These are phyloP conservation scores for Kappamyces sp. DNA, from an alignment of 192 early-diverging fungal genomes.

Conservation along the genomic window DNA sequence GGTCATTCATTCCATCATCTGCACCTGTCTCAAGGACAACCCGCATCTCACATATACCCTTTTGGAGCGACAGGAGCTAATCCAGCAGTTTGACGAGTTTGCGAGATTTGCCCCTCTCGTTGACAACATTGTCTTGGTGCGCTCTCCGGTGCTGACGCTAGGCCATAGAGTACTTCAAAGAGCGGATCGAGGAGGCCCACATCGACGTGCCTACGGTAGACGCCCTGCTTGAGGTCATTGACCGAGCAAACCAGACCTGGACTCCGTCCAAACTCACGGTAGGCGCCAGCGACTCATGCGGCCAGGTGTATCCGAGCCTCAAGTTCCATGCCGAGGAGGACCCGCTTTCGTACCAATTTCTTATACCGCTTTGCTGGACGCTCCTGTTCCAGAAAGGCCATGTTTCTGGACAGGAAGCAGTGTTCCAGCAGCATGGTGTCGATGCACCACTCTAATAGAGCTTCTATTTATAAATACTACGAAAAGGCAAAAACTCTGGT, in stretches of 20 bases:
- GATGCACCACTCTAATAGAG: neutral
- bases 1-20: constrained; percentile 63
- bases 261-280: constrained; percentile 46
- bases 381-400: constrained; percentile 7
- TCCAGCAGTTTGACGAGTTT: constrained; percentile 48
- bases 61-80: constrained; percentile 60
- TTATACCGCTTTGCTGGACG: constrained; percentile 67
- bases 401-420: constrained; percentile 10
- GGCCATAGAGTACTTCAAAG: constrained; percentile 60
- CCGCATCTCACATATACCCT: constrained; percentile 65
- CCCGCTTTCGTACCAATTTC: constrained; percentile 50
- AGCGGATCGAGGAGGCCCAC: constrained; percentile 56
- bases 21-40: constrained; percentile 57
- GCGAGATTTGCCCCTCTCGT: constrained; percentile 51
- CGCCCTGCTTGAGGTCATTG: constrained; percentile 61
- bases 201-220: constrained; percentile 57
- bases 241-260: constrained; percentile 60
- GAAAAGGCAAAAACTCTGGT: constrained; percentile 7
- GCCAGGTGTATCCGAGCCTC: constrained; percentile 40
- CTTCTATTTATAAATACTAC: constrained; percentile 25
- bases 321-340: constrained; percentile 69
- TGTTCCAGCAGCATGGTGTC: neutral
- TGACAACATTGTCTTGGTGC: constrained; percentile 53
- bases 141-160: constrained; percentile 9
- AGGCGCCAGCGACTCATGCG: neutral